A percentile compares a stretch with the other conserved stretches of the same genome.
phyloP scores from a whole-genome alignment of 805 yeast species.

The Cyberlindnera petersonii region DNA sequence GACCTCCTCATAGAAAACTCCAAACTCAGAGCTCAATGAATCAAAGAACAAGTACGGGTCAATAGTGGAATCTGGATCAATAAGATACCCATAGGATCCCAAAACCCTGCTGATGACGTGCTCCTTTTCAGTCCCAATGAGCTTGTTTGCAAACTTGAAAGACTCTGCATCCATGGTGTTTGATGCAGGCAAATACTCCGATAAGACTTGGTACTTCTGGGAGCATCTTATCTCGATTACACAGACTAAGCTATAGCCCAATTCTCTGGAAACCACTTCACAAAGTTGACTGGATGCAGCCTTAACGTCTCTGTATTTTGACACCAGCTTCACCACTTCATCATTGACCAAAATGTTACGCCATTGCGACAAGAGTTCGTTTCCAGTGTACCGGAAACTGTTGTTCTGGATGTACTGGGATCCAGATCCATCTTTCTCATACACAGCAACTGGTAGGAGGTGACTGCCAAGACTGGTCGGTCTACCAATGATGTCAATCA shows the following conservation, averaged over 20 bases:
- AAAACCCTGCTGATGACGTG: slow-evolving; percentile 42
- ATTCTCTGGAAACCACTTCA: slow-evolving; percentile 32
- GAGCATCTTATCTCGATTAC: slow-evolving; percentile 49
- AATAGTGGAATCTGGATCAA: slow-evolving; percentile 16
- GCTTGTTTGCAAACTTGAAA: slow-evolving; percentile 36
- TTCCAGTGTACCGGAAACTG: slow-evolving; percentile 40
- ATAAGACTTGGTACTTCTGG: slow-evolving; percentile 40
- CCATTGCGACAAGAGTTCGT: slow-evolving; percentile 16
- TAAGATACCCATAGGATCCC: slow-evolving; percentile 37
- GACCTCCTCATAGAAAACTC: slow-evolving; percentile 39
- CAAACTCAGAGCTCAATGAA: slow-evolving; percentile 50
- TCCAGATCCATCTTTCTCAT: slow-evolving; percentile 64
- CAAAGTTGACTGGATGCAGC: slow-evolving; percentile 41
- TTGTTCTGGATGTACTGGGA: slow-evolving; percentile 51
- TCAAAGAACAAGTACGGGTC: slow-evolving; percentile 38
- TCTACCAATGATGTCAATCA: slow-evolving; percentile 43
- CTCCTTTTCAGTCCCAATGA: slow-evolving; percentile 37
- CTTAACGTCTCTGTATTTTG: slow-evolving; percentile 38
- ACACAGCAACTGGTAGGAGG: slow-evolving; percentile 36
- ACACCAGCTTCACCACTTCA: slow-evolving; percentile 35
- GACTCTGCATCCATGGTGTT: slow-evolving; percentile 42
- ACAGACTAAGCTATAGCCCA: slow-evolving; percentile 42
- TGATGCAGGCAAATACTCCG: slow-evolving; percentile 42
- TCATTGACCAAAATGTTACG: slow-evolving; percentile 30
- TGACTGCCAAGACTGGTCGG: slow-evolving; percentile 46